phyloP scores from a whole-genome alignment of 1,284 basidiomycete species.

The Trametes versicolor region DNA sequence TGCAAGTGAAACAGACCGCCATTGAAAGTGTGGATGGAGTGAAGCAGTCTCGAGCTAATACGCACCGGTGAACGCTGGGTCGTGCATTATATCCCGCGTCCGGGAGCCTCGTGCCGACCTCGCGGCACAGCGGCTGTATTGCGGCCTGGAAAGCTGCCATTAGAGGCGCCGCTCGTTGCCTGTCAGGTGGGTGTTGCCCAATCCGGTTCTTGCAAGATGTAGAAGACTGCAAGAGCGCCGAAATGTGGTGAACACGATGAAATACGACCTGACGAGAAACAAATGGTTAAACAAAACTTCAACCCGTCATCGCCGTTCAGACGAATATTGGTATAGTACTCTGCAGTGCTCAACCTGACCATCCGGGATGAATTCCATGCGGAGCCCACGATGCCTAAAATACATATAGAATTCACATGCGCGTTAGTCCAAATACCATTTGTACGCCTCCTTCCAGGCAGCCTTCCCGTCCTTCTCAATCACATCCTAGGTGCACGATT shows the following conservation, averaged over 20 bases:
- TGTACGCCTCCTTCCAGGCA: slow-evolving; percentile 67
- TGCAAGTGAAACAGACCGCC: slow-evolving; percentile 22
- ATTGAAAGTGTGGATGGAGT: slow-evolving; percentile 6
- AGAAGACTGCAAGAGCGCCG: no score
- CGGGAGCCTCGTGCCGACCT: slow-evolving; percentile 23
- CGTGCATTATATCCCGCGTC: slow-evolving; percentile 2
- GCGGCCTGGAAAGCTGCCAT: slow-evolving; percentile 5
- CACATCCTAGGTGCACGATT: slow-evolving; percentile 61
- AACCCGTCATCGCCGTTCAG: no score
- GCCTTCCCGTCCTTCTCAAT: slow-evolving; percentile 81
- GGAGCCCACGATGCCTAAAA: neutral
- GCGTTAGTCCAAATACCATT: slow-evolving; percentile 44
- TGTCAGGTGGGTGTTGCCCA: neutral
- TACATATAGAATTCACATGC: neutral
- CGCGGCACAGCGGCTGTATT: slow-evolving; percentile 14
- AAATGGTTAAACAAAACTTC: no score
- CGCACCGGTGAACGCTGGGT: neutral
- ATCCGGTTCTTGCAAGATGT: no score
- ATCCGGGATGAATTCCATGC: no score
- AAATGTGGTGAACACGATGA: no score
- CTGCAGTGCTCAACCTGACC: neutral
- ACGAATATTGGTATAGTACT: no score
- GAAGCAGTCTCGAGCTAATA: neutral
- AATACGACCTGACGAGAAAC: no score
- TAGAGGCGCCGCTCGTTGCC: slow-evolving; percentile 1